A percentile compares a stretch with the other conserved stretches of the same genome.
Evolutionary conservation across 345 rosid genomes (phyloP).

Genomic region (Salix viminalis): DNA sequence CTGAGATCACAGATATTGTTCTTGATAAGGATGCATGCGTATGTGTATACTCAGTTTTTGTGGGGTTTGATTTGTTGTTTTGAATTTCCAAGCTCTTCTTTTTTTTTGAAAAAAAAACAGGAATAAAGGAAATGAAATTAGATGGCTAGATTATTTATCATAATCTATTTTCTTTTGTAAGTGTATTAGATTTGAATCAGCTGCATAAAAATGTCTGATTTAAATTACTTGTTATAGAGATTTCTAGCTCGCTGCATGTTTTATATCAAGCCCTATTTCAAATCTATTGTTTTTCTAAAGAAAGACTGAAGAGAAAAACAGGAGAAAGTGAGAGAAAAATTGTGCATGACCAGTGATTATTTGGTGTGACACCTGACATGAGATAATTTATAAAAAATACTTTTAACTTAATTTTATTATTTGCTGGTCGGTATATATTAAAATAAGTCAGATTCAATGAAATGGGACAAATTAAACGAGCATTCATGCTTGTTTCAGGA

Average conservation of each 20-base stretch:
- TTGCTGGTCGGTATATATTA: no score
- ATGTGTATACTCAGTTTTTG: not conserved
- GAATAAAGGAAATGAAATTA: not conserved
- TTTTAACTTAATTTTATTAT: no score
- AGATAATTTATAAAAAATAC: not conserved
- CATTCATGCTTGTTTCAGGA: slow-evolving; percentile 37
- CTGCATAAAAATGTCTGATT: not conserved
- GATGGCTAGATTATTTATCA: not conserved
- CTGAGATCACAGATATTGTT: no score
- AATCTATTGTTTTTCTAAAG: not conserved
- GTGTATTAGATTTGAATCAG: not conserved
- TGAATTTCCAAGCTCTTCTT: not conserved
- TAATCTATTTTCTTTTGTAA: not conserved
- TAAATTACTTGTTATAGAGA: not conserved
- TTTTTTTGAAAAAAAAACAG: not conserved
- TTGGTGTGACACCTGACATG: not conserved
- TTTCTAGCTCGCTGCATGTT: not conserved
- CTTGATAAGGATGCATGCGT: no score
- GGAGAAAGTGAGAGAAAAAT: not conserved
- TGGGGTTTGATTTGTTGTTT: no score
- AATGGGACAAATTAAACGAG: not conserved
- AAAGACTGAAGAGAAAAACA: not conserved
- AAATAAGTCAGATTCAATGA: not conserved
- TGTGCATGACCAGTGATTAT: not conserved
- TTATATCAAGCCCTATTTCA: not conserved